Base-by-base conservation (phyloP, 345 rosid species). In the Salix purpurea region DNA sequence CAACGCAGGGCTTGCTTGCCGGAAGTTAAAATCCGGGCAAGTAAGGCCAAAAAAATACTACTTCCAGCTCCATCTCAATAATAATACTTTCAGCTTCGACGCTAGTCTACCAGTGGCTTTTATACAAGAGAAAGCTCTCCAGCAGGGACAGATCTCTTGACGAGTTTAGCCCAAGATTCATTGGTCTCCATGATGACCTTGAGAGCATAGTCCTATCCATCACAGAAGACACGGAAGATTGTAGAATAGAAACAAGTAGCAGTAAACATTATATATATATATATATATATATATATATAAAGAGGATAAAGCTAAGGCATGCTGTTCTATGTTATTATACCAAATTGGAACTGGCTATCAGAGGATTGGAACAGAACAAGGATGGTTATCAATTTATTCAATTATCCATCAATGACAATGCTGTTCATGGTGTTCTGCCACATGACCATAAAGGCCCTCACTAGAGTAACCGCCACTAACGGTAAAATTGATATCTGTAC, bases 131-230 rank as follows among this genome's bases (percentile, higher is more conserved):
- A 91, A 67, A 89, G 92, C 76, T 85, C 91, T 64, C 90, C 90
- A 24, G 91, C 90, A 42, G 84, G 85, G 67, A 89, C 79, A 15
- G 88, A 79, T 87, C 96, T 88, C 86, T 90, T 90, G 62, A 93
- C 90, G 72, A 93, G 96, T 83, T 88, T 93, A 56, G 89, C 83
- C 97, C 97, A 93, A 34, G 97, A 90, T 68, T 91, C 91, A n/a
- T 93, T 91, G 2, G 96, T 86, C 85, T 93, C 96, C 0, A 79
- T 83, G 74, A 93, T 93, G 54, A 93, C 92, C 87, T 88, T 91
- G 74, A 93, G 86, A 42, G 96, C 97, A 78, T 88, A 93, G 15
- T 93, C 96, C 96, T 93, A 90, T 77, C 68, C 24, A 58, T 26
- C 37, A 62, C 16, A 77, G 9, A 37, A 18, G 58, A 28, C 50